Evolutionary conservation across 176 grass and related monocot genomes (phyloP).

Genomic region (Areca catechu): DNA sequence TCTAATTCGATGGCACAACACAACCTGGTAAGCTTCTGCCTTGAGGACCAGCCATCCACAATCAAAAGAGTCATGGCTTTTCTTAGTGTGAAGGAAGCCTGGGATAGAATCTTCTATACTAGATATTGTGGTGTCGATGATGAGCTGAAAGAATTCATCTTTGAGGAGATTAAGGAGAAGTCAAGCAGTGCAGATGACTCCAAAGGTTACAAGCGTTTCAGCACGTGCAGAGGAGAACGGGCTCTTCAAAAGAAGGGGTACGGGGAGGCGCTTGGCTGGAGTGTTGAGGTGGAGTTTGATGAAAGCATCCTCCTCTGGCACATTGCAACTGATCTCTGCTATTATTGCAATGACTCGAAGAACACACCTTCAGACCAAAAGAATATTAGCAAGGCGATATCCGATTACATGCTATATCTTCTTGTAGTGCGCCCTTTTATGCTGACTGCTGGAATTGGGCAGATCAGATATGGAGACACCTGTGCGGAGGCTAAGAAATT

Average conservation of each 20-base stretch:
- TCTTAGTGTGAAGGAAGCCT: neutral
- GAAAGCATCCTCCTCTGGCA: slow-evolving; percentile 39
- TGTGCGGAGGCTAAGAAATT: slow-evolving; percentile 10
- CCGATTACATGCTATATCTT: slow-evolving; percentile 24
- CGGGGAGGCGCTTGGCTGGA: neutral
- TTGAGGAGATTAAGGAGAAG: slow-evolving; percentile 24
- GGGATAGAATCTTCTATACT: slow-evolving; percentile 11
- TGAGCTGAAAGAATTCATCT: slow-evolving; percentile 23
- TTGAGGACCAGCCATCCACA: neutral
- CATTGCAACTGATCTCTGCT: slow-evolving; percentile 25
- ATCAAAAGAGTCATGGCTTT: neutral
- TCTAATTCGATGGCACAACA: slow-evolving; percentile 28
- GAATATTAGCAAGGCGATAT: slow-evolving; percentile 4
- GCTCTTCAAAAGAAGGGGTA: slow-evolving; percentile 1
- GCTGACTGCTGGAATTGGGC: slow-evolving; percentile 14
- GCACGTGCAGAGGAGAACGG: neutral
- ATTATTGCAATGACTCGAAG: neutral
- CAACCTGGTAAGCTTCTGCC: slow-evolving; percentile 25
- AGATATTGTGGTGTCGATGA: neutral
- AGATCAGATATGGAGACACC: slow-evolving; percentile 7
- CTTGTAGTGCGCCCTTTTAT: slow-evolving; percentile 5
- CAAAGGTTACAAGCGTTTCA: slow-evolving; percentile 5
- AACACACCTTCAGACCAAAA: neutral
- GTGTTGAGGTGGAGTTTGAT: neutral
- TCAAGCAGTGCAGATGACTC: neutral